Percentiles rank a stretch among this genome's conserved stretches.
Evolutionary conservation across 768 basidiomycete genomes (phyloP).

Genomic region (Hypholoma sublateritium): DNA sequence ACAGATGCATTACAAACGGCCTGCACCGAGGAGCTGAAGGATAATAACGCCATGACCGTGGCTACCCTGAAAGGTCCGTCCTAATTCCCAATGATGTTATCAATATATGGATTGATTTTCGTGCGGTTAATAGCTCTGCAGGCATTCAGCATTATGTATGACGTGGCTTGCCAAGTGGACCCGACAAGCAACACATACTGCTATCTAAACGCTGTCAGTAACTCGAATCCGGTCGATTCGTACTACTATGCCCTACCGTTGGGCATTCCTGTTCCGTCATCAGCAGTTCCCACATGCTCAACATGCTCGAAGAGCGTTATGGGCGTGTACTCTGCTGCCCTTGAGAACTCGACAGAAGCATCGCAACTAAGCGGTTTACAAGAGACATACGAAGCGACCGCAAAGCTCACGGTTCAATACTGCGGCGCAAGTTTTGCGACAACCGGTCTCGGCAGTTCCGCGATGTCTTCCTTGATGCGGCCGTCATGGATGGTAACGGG

Average conservation of each 20-base stretch:
- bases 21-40: constrained; percentile 58
- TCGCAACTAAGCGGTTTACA: constrained; percentile 35
- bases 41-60: constrained; percentile 50
- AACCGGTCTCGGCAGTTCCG: constrained; percentile 17
- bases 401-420: constrained; percentile 38
- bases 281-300: constrained; percentile 56
- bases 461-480: not conserved
- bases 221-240: constrained; percentile 60
- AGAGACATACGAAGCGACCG: constrained; percentile 50
- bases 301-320: constrained; percentile 63
- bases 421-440: constrained; percentile 55
- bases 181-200: constrained; percentile 67
- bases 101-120: not conserved
- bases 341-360: constrained; percentile 28
- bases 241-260: constrained; percentile 73
- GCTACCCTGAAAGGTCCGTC: constrained; percentile 55
- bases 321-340: constrained; percentile 47
- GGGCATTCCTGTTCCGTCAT: constrained; percentile 51
- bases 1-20: constrained; percentile 42
- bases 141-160: constrained; percentile 62
- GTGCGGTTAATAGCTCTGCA: constrained; percentile 45
- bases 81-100: not conserved
- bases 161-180: constrained; percentile 59
- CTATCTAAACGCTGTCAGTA: constrained; percentile 63
- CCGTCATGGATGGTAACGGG: constrained; percentile 3